These are phyloP conservation scores for Takakia lepidozioides DNA, from an alignment of 225 moss, liverwort and hornwort genomes.

Conservation along the genomic window DNA sequence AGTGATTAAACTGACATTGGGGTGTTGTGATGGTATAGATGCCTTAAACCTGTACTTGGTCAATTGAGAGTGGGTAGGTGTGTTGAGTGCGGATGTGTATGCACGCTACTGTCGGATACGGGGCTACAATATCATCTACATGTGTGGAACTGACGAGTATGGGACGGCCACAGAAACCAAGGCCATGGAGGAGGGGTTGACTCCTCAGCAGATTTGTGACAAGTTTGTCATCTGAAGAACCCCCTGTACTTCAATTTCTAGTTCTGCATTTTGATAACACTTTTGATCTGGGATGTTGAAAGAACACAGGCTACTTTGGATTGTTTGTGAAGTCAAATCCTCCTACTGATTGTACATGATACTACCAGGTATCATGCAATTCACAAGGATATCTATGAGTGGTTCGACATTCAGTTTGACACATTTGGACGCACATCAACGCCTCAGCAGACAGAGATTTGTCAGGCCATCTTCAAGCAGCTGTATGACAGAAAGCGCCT, in stretches of 20 bases:
- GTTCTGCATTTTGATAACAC: neutral
- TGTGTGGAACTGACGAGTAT: slow-evolving; percentile 94
- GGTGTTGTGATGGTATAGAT: no score
- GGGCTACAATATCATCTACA: slow-evolving; percentile 82
- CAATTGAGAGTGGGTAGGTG: slow-evolving; percentile 41
- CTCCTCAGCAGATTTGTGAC: slow-evolving; percentile 77
- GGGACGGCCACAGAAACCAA: slow-evolving; percentile 98
- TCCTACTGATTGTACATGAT: neutral
- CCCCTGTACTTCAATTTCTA: no score
- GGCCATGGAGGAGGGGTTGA: slow-evolving; percentile 77
- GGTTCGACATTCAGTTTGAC: slow-evolving; percentile 96
- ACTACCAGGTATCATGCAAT: slow-evolving; percentile 58
- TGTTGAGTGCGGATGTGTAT: slow-evolving; percentile 90
- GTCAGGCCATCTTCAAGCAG: slow-evolving; percentile 66
- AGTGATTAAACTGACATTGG: no score
- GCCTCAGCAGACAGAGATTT: slow-evolving; percentile 51
- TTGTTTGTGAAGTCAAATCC: neutral
- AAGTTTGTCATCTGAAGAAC: no score
- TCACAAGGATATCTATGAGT: slow-evolving; percentile 93
- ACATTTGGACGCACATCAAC: slow-evolving; percentile 91
- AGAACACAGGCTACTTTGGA: no score
- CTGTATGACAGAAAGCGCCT: slow-evolving; percentile 63
- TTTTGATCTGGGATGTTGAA: neutral
- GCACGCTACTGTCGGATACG: slow-evolving; percentile 77
- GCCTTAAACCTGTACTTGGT: no score